Evolutionary conservation across 345 rosid genomes (phyloP).

Genomic region (Gossypium ekmanianum): DNA sequence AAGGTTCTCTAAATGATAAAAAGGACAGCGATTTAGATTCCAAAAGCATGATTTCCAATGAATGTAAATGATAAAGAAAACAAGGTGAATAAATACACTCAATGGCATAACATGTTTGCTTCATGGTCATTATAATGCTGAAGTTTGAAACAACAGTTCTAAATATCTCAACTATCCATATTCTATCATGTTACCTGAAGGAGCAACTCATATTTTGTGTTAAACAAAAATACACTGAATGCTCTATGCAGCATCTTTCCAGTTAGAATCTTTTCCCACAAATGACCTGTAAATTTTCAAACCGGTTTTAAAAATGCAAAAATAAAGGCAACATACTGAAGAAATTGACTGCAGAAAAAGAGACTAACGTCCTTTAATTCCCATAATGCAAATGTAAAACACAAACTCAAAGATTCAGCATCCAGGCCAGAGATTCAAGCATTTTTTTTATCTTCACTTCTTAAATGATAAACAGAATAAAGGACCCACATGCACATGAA

Average conservation of each 20-base stretch:
- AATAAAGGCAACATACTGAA: neutral
- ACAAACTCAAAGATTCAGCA: neutral
- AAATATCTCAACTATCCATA: neutral
- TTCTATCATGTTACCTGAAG: slow-evolving; percentile 62
- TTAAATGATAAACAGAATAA: neutral
- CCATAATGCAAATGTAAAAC: neutral
- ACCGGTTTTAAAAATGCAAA: slow-evolving; percentile 4
- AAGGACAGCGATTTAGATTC: no score
- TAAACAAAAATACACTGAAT: slow-evolving; percentile 90
- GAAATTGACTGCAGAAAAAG: neutral
- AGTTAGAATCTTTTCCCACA: slow-evolving; percentile 88
- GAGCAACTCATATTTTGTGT: slow-evolving; percentile 89
- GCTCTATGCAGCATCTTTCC: slow-evolving; percentile 87
- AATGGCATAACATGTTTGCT: neutral
- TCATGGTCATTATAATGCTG: neutral
- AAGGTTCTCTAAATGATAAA: no score
- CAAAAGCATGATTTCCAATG: neutral
- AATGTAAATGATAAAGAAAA: neutral
- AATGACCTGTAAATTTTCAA: slow-evolving; percentile 62
- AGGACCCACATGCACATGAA: neutral
- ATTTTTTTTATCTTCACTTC: neutral
- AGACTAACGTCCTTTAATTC: neutral
- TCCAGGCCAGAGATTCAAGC: neutral
- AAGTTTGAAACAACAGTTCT: neutral
- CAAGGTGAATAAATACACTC: neutral